These are phyloP conservation scores for Acer negundo DNA, from an alignment of 345 rosid genomes.

Conservation along the genomic window DNA sequence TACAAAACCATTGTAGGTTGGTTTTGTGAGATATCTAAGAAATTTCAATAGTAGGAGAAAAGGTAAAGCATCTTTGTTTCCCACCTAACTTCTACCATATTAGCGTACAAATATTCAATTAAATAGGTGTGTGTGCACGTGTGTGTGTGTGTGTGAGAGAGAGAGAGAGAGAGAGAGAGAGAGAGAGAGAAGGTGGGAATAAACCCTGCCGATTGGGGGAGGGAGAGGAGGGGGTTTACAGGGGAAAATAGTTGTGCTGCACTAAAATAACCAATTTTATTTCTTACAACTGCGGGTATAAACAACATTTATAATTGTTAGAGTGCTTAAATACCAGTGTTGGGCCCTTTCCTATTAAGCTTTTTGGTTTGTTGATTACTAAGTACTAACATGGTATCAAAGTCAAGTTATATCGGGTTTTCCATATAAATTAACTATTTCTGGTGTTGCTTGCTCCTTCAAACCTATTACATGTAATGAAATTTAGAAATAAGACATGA, in stretches of 20 bases:
- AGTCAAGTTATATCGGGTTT: background rate
- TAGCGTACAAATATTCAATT: background rate
- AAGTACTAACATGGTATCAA: no score
- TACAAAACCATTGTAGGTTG: background rate
- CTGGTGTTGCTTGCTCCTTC: constrained; percentile 7
- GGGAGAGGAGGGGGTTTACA: background rate
- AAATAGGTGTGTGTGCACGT: background rate
- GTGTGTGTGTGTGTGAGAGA: background rate
- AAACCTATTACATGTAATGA: background rate
- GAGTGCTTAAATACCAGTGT: no score
- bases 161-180: background rate
- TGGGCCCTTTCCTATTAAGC: no score
- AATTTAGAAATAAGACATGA: background rate
- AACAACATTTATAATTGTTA: background rate
- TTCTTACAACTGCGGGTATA: background rate
- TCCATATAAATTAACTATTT: constrained; percentile 2
- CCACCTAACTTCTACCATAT: background rate
- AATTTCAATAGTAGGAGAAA: constrained; percentile 15
- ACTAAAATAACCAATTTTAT: background rate
- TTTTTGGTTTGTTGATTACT: no score
- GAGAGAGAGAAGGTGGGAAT: background rate
- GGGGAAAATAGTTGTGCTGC: no score
- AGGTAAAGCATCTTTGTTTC: constrained; percentile 14
- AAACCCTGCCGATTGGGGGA: background rate
- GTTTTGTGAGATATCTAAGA: background rate